Conservation (phyloP, 352 stramenopile species). For the Globisporangium canariense region DNA sequence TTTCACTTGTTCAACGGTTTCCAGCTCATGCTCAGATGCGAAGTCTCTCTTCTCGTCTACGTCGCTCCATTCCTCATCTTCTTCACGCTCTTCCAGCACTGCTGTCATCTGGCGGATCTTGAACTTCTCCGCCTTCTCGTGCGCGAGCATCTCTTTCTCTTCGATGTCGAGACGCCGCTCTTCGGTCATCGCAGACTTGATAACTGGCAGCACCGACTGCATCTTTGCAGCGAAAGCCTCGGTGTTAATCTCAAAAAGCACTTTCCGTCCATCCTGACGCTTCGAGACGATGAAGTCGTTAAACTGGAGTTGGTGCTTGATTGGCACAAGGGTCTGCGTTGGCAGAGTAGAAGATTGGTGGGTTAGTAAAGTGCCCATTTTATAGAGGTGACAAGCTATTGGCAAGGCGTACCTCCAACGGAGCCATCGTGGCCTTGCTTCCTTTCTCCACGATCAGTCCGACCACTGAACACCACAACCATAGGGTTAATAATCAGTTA, state of each 20-base stretch:
- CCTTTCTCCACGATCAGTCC: slow-evolving; percentile 53
- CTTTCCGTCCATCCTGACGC: slow-evolving; percentile 26
- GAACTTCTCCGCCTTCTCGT: slow-evolving; percentile 14
- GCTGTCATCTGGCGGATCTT: slow-evolving; percentile 24
- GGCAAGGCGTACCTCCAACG: slow-evolving; percentile 13
- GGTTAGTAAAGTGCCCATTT: neutral
- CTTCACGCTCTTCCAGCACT: slow-evolving; percentile 15
- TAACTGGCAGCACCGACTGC: slow-evolving; percentile 39
- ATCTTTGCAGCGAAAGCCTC: slow-evolving; percentile 36
- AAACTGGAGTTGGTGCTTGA: slow-evolving; percentile 45
- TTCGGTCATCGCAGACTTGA: slow-evolving; percentile 50
- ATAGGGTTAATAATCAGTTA: neutral
- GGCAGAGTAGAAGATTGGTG: neutral
- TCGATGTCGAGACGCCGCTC: slow-evolving; percentile 34
- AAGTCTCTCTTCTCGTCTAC: neutral
- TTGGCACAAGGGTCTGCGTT: slow-evolving; percentile 38
- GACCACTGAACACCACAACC: slow-evolving; percentile 24
- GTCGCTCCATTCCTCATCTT: slow-evolving; percentile 13
- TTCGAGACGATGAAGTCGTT: slow-evolving; percentile 45
- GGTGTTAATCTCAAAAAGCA: slow-evolving; percentile 59
- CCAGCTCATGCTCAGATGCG: neutral
- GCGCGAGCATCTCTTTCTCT: slow-evolving; percentile 33
- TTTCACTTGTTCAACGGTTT: neutral
- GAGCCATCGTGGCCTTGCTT: slow-evolving; percentile 31
- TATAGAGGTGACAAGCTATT: neutral